Evolutionary conservation across 768 basidiomycete genomes (phyloP), one percentile per base, ranked within the genome.

Genomic region (Tylopilus sp.): DNA sequence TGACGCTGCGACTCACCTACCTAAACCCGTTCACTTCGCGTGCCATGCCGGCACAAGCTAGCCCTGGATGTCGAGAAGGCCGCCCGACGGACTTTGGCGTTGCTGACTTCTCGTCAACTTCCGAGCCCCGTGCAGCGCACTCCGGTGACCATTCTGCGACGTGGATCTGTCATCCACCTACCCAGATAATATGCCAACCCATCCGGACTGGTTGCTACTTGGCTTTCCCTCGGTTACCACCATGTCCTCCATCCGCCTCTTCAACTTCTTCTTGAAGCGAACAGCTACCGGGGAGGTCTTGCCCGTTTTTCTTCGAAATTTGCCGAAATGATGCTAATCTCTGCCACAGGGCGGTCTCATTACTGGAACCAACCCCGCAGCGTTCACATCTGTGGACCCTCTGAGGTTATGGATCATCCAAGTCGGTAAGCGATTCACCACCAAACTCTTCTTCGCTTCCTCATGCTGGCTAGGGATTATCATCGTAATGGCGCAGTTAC

Each of bases 341-440:
- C 11, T 22, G 10, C 11, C 1, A 17, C 43, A 91, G 86, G 88
- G 87, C 19, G 90, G 89, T 8, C 71, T 95, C 26, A 68, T 95
- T 50, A 82, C 76, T 40, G 92, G 92, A 0, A 77, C 82, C 47
- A 83, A 94, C 62, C 92, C 92, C 1, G 76, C 84, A 1, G 69
- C 71, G 3, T 83, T 85, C 70, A 86, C 87, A 53, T 58, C 76
- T 2, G 52, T 68, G 2, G 90, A 93, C 65, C 92, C 93, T 8
- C 63, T 94, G 56, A 74, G 85, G 16, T 63, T 89, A 65, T 90
- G 86, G 86, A 85, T 87, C 52, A 78, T 90, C 44, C 87, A 36
- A 36, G 34, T 36, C 16, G 85, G 89, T 87, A 57, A 55, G 82
- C 66, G 8, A 28, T 50, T 7, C 33, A 1, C 13, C 25, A 30